Percentiles rank a stretch among this genome's conserved stretches.
Evolutionary conservation across 108 stramenopile species (phyloP).

Genomic region (Mediolabrus comicus): DNA sequence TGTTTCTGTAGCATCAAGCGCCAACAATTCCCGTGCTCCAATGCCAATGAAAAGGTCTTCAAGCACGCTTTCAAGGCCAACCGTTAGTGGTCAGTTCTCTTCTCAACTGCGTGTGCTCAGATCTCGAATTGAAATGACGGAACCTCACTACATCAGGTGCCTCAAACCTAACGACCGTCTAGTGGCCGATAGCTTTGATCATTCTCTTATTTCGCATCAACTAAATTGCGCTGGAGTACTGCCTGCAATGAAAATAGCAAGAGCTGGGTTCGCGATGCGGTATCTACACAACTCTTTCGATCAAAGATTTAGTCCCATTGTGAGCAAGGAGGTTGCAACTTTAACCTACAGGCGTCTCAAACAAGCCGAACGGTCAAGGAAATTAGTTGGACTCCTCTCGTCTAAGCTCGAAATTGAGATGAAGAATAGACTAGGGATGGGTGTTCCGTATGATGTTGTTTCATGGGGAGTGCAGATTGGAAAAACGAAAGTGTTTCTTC

Average conservation of each 20-base stretch:
- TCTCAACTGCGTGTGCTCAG: slow-evolving; percentile 84
- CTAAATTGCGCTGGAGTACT: slow-evolving; percentile 96
- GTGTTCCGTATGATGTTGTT: slow-evolving; percentile 43
- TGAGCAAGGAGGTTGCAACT: slow-evolving; percentile 25
- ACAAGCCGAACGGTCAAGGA: slow-evolving; percentile 27
- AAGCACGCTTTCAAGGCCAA: slow-evolving; percentile 52
- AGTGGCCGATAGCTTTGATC: slow-evolving; percentile 74
- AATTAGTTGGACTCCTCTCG: slow-evolving; percentile 46
- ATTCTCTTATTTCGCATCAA: slow-evolving; percentile 86
- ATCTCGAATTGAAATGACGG: slow-evolving; percentile 83
- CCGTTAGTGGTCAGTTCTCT: slow-evolving; percentile 88
- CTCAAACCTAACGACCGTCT: slow-evolving; percentile 97
- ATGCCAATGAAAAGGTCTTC: slow-evolving; percentile 54
- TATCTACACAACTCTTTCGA: slow-evolving; percentile 87
- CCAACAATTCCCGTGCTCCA: neutral
- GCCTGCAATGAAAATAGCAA: slow-evolving; percentile 97
- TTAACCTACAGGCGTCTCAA: slow-evolving; percentile 24
- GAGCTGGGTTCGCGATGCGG: slow-evolving; percentile 96
- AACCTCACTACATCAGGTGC: slow-evolving; percentile 98
- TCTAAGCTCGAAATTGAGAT: slow-evolving; percentile 50
- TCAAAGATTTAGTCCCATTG: slow-evolving; percentile 70
- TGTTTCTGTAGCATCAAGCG: neutral
- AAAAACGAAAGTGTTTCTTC: slow-evolving; percentile 86
- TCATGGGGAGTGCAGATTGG: slow-evolving; percentile 88
- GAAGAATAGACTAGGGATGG: slow-evolving; percentile 19